Conservation (phyloP, 1,139 yeast species). For the Hansenula anomala region DNA sequence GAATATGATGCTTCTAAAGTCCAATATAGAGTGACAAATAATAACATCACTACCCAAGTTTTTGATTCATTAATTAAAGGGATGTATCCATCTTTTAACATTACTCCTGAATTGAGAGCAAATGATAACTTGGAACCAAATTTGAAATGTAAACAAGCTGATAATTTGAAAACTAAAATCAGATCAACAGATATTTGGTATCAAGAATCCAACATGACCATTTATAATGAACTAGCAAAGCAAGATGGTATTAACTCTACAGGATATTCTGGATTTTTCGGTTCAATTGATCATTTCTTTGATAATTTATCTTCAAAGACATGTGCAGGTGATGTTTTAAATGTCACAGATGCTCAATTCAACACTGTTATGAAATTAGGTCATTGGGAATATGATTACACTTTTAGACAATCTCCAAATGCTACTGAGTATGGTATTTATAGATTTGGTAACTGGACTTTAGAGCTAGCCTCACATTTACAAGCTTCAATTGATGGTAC, state of each 20-base stretch:
- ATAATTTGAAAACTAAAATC: conserved; percentile 19
- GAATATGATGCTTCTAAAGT: conserved; percentile 25
- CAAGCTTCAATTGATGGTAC: conserved; percentile 23
- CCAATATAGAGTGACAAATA: conserved; percentile 30
- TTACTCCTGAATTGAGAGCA: conserved; percentile 27
- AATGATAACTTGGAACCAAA: conserved; percentile 31
- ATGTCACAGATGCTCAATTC: conserved; percentile 23
- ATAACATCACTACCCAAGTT: conserved; percentile 33
- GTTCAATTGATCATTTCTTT: conserved; percentile 33
- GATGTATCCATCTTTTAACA: conserved; percentile 27
- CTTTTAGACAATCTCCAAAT: conserved; percentile 26
- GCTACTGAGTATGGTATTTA: conserved; percentile 29
- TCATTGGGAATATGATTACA: conserved; percentile 35
- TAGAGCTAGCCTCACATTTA: conserved; percentile 28
- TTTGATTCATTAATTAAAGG: conserved; percentile 30
- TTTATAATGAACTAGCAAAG: conserved; percentile 19
- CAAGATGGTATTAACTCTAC: conserved; percentile 17
- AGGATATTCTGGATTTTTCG: conserved; percentile 24
- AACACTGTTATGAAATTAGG: conserved; percentile 34
- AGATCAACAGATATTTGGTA: conserved; percentile 27
- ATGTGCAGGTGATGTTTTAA: conserved; percentile 31
- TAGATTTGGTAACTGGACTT: conserved; percentile 29
- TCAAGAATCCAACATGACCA: conserved; percentile 27
- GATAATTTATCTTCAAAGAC: conserved; percentile 34
- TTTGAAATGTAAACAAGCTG: conserved; percentile 27